Percentiles rank a stretch among this genome's conserved stretches.
Evolutionary conservation across 352 stramenopile species (phyloP).

Genomic region (Phytophthora citrophthora): DNA sequence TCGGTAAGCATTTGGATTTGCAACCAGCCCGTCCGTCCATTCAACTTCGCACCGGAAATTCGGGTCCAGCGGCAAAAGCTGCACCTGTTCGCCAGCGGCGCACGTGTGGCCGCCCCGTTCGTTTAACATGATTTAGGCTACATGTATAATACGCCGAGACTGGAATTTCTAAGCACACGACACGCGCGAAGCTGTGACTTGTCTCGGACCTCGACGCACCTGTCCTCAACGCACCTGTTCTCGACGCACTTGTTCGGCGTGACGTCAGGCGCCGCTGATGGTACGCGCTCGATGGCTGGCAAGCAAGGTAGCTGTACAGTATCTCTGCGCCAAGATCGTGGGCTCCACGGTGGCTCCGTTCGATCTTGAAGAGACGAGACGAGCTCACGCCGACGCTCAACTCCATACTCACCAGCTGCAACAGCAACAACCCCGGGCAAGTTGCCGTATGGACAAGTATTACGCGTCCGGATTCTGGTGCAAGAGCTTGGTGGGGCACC

Average conservation of each 20-base stretch:
- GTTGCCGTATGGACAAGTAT: conserved; percentile 5
- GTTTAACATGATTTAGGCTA: conserved; percentile 18
- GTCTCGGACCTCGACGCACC: conserved; percentile 8
- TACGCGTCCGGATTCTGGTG: conserved; percentile 34
- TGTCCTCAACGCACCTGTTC: conserved; percentile 7
- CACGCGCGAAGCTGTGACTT: conserved; percentile 12
- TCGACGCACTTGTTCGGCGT: conserved; percentile 4
- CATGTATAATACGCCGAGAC: background rate
- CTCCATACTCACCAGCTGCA: conserved; percentile 26
- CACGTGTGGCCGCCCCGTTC: background rate
- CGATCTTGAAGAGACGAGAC: conserved; percentile 33
- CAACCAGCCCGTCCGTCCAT: conserved; percentile 16
- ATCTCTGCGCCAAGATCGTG: background rate
- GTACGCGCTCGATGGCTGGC: conserved; percentile 1
- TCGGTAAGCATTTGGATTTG: conserved; percentile 22
- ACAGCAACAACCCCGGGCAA: conserved; percentile 1
- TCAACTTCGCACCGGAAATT: conserved; percentile 30
- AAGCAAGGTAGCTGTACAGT: background rate
- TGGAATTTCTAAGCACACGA: background rate
- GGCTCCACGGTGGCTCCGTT: background rate
- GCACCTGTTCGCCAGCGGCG: background rate
- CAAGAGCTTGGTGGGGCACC: conserved; percentile 29
- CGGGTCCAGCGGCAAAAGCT: conserved; percentile 1
- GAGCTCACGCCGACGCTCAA: conserved; percentile 15
- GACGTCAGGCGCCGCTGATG: conserved; percentile 16